Percentiles rank a stretch among this genome's conserved stretches.
Conservation (phyloP, 805 yeast genomes). For the Metschnikowia borealis region DNA sequence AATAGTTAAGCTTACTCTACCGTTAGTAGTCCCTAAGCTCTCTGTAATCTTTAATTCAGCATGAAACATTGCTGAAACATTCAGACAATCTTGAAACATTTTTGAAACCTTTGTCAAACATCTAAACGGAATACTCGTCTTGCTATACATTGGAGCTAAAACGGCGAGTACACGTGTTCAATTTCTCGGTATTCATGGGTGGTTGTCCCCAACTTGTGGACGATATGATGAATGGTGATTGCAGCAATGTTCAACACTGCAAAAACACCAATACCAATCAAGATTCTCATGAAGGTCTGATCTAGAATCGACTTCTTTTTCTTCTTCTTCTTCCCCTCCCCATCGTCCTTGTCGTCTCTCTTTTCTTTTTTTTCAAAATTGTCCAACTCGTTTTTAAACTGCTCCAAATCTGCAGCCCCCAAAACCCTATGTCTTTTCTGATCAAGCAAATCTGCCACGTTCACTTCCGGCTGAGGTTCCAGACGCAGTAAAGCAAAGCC, state of each 20-base stretch:
- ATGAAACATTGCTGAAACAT: too few species aligned
- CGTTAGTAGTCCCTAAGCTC: too few species aligned
- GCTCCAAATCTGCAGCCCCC: neutral
- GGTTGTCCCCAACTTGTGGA: conserved; percentile 25
- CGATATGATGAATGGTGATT: conserved; percentile 37
- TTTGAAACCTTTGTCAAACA: too few species aligned
- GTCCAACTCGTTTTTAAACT: neutral
- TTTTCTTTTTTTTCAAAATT: neutral
- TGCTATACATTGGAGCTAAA: neutral
- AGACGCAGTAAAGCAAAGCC: neutral
- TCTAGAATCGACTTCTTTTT: conserved; percentile 9
- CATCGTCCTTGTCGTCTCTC: conserved; percentile 1
- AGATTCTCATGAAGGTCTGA: conserved; percentile 26
- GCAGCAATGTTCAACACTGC: conserved; percentile 33
- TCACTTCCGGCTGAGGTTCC: neutral
- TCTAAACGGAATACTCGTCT: neutral
- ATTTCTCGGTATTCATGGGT: conserved; percentile 31
- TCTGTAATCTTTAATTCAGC: too few species aligned
- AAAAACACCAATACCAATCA: conserved; percentile 33
- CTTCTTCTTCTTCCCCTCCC: neutral
- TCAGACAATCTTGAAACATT: too few species aligned
- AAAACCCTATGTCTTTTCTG: neutral
- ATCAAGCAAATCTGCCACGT: neutral
- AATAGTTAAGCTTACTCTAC: too few species aligned
- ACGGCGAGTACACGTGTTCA: conserved; percentile 24